Percentiles rank a stretch among this genome's conserved stretches.
Evolutionary conservation across 192 early-diverging fungal species (phyloP).

Genomic region (Gorgonomyces haynaldii): DNA sequence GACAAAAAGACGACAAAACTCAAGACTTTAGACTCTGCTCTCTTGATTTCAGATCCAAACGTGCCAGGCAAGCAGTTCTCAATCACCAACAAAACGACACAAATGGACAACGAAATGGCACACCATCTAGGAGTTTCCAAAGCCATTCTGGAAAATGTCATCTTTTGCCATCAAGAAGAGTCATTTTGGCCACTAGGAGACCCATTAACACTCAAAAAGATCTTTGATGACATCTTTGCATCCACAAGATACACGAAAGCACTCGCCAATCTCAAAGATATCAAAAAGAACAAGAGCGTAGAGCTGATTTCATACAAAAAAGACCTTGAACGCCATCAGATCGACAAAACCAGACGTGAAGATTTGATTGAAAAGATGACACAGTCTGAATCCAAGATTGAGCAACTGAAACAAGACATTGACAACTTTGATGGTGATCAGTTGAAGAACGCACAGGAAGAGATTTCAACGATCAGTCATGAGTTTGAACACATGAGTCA

Average conservation of each 20-base stretch:
- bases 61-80: slow-evolving; percentile 52
- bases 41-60: slow-evolving; percentile 42
- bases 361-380: slow-evolving; percentile 30
- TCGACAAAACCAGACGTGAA: slow-evolving; percentile 61
- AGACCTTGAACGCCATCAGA: slow-evolving; percentile 53
- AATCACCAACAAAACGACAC: slow-evolving; percentile 70
- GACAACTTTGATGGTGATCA: slow-evolving; percentile 19
- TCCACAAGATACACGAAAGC: slow-evolving; percentile 87
- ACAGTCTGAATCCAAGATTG: background rate
- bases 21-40: slow-evolving; percentile 71
- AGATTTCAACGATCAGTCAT: slow-evolving; percentile 34
- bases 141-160: slow-evolving; percentile 93
- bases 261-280: slow-evolving; percentile 64
- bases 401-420: slow-evolving; percentile 6
- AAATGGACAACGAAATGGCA: slow-evolving; percentile 76
- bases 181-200: slow-evolving; percentile 94
- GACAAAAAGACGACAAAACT: slow-evolving; percentile 42
- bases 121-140: slow-evolving; percentile 78
- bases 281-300: slow-evolving; percentile 56
- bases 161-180: slow-evolving; percentile 99
- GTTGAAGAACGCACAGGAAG: slow-evolving; percentile 19
- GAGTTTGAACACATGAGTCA: slow-evolving; percentile 26
- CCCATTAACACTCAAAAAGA: slow-evolving; percentile 75
- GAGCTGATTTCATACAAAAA: slow-evolving; percentile 52
- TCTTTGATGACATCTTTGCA: slow-evolving; percentile 97